Percentiles rank a stretch among this genome's conserved stretches.
Conservation (phyloP, 371 early-diverging fungal species). For the Choanephora cucurbitarum region DNA sequence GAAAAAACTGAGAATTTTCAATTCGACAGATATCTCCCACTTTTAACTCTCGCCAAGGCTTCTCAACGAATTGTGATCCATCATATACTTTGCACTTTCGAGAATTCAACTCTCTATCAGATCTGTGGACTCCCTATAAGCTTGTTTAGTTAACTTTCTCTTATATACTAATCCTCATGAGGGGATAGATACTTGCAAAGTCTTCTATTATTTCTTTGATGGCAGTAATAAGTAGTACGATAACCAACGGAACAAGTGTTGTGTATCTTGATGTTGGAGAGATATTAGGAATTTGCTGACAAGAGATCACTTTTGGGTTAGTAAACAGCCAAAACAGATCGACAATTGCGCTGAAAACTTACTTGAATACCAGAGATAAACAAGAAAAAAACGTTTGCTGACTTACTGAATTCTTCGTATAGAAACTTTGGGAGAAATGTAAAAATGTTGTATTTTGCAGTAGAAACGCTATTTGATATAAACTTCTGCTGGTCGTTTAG, state of each 20-base stretch:
- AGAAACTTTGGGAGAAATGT: slow-evolving; percentile 93
- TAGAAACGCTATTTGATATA: slow-evolving; percentile 79
- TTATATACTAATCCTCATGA: too few relatives aligned
- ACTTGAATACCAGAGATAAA: slow-evolving; percentile 85
- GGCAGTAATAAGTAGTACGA: slow-evolving; percentile 92
- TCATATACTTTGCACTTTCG: slow-evolving; percentile 69
- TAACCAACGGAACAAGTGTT: slow-evolving; percentile 88
- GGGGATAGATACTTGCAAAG: slow-evolving; percentile 57
- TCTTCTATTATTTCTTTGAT: slow-evolving; percentile 98
- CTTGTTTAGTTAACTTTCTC: background rate
- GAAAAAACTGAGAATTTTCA: slow-evolving; percentile 83
- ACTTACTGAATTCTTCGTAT: slow-evolving; percentile 92
- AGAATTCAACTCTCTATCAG: slow-evolving; percentile 78
- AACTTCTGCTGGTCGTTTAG: slow-evolving; percentile 75
- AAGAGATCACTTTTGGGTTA: too few relatives aligned
- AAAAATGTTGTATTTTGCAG: slow-evolving; percentile 86
- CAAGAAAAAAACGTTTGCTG: slow-evolving; percentile 95
- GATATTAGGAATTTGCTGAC: slow-evolving; percentile 80
- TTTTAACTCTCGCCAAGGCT: slow-evolving; percentile 74
- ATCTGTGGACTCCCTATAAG: slow-evolving; percentile 57
- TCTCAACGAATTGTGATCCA: slow-evolving; percentile 64
- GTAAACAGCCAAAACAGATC: too few relatives aligned
- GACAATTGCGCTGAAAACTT: slow-evolving; percentile 3
- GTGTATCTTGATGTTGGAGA: slow-evolving; percentile 87
- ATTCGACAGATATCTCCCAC: slow-evolving; percentile 94